Conservation (phyloP, 2,329 filamentous ascomycete species). For the Exophiala dermatitidis region DNA sequence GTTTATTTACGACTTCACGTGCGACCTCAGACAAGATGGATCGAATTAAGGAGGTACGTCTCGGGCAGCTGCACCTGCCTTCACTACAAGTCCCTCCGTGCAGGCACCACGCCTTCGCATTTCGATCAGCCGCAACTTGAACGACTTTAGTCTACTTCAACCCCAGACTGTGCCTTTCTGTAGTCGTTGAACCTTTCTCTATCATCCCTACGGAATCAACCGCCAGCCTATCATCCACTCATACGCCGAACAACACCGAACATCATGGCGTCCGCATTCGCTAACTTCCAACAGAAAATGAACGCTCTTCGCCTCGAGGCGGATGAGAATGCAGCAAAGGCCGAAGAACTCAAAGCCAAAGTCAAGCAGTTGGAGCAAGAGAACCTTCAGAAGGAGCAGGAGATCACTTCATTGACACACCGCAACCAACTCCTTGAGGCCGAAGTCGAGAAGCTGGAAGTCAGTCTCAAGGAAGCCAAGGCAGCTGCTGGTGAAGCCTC, state of each 20-base stretch:
- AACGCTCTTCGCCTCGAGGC: constrained; percentile 88
- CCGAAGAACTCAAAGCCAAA: constrained; percentile 78
- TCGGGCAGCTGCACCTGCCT: constrained; percentile 28
- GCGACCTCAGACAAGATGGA: constrained; percentile 55
- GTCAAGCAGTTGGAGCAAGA: constrained; percentile 91
- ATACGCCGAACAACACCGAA: constrained; percentile 4
- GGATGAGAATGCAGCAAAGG: constrained; percentile 72
- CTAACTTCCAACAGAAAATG: constrained; percentile 64
- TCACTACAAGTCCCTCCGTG: constrained; percentile 24
- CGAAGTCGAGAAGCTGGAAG: constrained; percentile 90
- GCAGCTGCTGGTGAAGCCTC: constrained; percentile 72
- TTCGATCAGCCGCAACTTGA: constrained; percentile 4
- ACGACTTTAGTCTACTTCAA: background rate
- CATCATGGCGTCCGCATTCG: constrained; percentile 27
- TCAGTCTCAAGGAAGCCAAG: constrained; percentile 77
- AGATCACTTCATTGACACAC: constrained; percentile 93
- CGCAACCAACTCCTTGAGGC: constrained; percentile 85
- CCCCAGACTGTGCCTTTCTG: constrained; percentile 7
- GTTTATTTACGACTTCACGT: background rate
- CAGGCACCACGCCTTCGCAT: constrained; percentile 15
- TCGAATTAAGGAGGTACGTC: constrained; percentile 79
- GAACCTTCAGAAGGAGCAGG: constrained; percentile 93
- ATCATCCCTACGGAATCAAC: constrained; percentile 5
- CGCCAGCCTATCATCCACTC: constrained; percentile 27
- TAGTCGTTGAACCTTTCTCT: background rate